phyloP scores from a whole-genome alignment of 1,139 yeast species.

The Pneumocystis carinii region DNA sequence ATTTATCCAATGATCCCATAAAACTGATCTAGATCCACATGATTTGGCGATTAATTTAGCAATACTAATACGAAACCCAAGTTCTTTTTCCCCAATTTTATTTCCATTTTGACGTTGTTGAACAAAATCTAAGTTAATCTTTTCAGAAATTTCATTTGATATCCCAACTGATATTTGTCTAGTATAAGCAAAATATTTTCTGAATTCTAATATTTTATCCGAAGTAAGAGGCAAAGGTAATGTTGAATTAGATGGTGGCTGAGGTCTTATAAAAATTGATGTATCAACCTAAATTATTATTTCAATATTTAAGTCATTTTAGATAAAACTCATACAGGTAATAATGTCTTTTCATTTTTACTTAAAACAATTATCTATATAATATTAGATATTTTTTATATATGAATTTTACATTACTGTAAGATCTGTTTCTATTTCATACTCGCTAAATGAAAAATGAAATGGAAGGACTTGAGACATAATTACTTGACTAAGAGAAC shows the following conservation, averaged over 20 bases:
- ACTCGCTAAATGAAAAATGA: slow-evolving; percentile 11
- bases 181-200: slow-evolving; percentile 1
- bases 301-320: neutral
- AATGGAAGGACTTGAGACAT: slow-evolving; percentile 9
- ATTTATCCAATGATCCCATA: slow-evolving; percentile 3
- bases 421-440: slow-evolving; percentile 8
- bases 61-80: slow-evolving; percentile 6
- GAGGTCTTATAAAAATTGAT: neutral
- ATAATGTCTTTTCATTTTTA: slow-evolving; percentile 8
- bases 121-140: slow-evolving; percentile 11
- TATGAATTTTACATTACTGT: neutral
- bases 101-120: slow-evolving; percentile 8
- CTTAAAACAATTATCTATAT: slow-evolving; percentile 8
- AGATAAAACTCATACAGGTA: slow-evolving; percentile 3
- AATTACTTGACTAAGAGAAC: slow-evolving; percentile 4
- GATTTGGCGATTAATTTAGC: slow-evolving; percentile 8
- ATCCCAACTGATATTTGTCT: slow-evolving; percentile 7
- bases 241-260: slow-evolving; percentile 1
- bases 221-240: slow-evolving; percentile 1
- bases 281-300: neutral
- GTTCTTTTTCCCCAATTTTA: slow-evolving; percentile 7
- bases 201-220: neutral
- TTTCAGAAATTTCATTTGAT: slow-evolving; percentile 6
- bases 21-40: slow-evolving; percentile 8
- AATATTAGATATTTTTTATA: neutral